Evolutionary conservation across 352 stramenopile genomes (phyloP).

Genomic region (Phytophthora idaei): DNA sequence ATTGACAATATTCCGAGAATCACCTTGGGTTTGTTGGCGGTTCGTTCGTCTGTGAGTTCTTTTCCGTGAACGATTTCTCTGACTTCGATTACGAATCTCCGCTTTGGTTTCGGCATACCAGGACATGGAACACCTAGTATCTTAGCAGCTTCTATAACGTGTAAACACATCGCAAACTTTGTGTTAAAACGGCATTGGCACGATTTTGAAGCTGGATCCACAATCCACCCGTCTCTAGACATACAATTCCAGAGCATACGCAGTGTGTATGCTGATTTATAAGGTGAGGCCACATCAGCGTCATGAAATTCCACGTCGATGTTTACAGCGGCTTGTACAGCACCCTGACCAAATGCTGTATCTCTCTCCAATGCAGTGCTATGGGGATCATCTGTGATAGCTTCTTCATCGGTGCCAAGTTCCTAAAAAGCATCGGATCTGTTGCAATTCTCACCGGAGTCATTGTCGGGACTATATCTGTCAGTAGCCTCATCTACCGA

Average conservation of each 20-base stretch:
- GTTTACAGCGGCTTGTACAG: neutral
- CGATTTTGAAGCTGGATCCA: neutral
- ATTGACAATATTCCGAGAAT: too few relatives aligned
- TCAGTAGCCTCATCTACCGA: neutral
- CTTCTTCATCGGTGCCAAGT: neutral
- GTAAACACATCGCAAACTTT: slow-evolving; percentile 12
- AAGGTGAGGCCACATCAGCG: neutral
- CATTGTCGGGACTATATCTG: neutral
- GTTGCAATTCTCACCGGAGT: neutral
- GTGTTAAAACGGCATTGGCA: slow-evolving; percentile 10
- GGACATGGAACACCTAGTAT: slow-evolving; percentile 2
- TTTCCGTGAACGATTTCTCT: neutral
- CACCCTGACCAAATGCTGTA: neutral
- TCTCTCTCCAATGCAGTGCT: neutral
- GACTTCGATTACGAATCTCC: neutral
- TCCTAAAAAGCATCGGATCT: neutral
- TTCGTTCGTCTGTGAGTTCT: neutral
- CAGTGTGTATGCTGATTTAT: slow-evolving; percentile 13
- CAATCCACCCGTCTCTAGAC: neutral
- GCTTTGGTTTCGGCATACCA: neutral
- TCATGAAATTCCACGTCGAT: too few relatives aligned
- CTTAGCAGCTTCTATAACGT: slow-evolving; percentile 13
- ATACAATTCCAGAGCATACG: neutral
- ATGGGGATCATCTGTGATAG: neutral
- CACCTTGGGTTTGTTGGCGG: neutral